A percentile compares a stretch with the other conserved stretches of the same genome.
Evolutionary conservation across 2,329 filamentous ascomycete species (phyloP).

Genomic region (Trichoderma sp.): DNA sequence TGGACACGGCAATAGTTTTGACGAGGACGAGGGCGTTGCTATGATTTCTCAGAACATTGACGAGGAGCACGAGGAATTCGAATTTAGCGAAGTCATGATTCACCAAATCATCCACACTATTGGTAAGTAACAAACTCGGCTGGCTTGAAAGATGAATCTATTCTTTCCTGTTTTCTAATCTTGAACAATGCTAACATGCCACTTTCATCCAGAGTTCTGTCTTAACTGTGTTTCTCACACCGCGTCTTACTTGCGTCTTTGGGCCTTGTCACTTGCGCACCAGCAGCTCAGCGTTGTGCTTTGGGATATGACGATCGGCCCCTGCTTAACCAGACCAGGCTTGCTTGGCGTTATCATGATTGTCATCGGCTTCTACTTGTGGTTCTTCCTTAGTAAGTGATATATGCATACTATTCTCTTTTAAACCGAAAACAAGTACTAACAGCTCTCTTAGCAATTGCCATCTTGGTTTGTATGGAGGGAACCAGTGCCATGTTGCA

Average conservation of each 20-base stretch:
- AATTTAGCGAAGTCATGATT: slow-evolving; percentile 97
- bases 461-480: slow-evolving; percentile 88
- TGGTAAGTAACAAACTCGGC: slow-evolving; percentile 59
- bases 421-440: slow-evolving; percentile 29
- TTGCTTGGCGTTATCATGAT: slow-evolving; percentile 76
- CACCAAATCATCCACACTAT: slow-evolving; percentile 99
- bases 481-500: slow-evolving; percentile 96
- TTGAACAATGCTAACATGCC: not conserved
- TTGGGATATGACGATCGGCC: slow-evolving; percentile 92
- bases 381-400: slow-evolving; percentile 76
- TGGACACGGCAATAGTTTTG: slow-evolving; percentile 61
- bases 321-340: slow-evolving; percentile 70
- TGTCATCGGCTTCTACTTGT: slow-evolving; percentile 81
- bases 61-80: slow-evolving; percentile 93
- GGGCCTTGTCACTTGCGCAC: slow-evolving; percentile 95
- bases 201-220: slow-evolving; percentile 75
- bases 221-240: slow-evolving; percentile 99
- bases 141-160: not conserved
- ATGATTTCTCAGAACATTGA: slow-evolving; percentile 87
- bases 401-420: not conserved
- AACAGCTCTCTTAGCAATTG: slow-evolving; percentile 44
- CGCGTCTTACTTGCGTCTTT: slow-evolving; percentile 96
- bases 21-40: slow-evolving; percentile 77
- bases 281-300: slow-evolving; percentile 96
- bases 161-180: not conserved